phyloP scores from a whole-genome alignment of 1,284 basidiomycete genomes.

The Irpex rosettiformis region DNA sequence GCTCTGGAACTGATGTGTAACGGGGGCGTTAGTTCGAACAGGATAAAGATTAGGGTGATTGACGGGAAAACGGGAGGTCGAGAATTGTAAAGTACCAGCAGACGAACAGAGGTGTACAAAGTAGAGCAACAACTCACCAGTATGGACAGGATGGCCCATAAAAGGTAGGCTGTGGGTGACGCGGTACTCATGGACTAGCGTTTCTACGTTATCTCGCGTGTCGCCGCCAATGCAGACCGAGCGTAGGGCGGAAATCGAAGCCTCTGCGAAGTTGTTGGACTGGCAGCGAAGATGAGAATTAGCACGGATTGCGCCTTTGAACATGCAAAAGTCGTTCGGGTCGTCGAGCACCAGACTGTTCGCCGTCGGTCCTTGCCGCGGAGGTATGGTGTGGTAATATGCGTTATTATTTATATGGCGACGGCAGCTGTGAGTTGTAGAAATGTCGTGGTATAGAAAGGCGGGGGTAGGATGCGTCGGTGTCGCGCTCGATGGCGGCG shows the following conservation, averaged over 20 bases:
- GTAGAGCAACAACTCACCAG: slow-evolving; percentile 41
- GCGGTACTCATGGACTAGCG: slow-evolving; percentile 52
- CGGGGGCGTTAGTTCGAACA: not conserved
- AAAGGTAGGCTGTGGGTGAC: slow-evolving; percentile 63
- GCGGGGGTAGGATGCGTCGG: not conserved
- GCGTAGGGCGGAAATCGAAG: not conserved
- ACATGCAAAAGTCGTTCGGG: not conserved
- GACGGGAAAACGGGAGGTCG: slow-evolving; percentile 7
- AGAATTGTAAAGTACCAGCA: not conserved
- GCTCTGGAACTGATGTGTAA: slow-evolving; percentile 48
- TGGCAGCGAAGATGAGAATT: not conserved
- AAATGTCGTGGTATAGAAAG: not conserved
- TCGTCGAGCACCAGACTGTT: not conserved
- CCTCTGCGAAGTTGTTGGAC: not conserved
- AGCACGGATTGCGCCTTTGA: not conserved
- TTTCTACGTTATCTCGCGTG: not conserved
- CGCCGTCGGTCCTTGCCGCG: not conserved
- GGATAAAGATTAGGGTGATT: slow-evolving; percentile 2
- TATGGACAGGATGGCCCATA: slow-evolving; percentile 65
- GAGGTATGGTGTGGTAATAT: not conserved
- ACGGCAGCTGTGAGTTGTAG: not conserved
- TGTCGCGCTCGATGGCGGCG: not conserved
- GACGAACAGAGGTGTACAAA: not conserved
- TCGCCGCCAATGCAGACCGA: not conserved
- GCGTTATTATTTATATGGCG: too few species aligned